Base-by-base conservation (phyloP, 108 stramenopile species). In the Seminavis robusta region DNA sequence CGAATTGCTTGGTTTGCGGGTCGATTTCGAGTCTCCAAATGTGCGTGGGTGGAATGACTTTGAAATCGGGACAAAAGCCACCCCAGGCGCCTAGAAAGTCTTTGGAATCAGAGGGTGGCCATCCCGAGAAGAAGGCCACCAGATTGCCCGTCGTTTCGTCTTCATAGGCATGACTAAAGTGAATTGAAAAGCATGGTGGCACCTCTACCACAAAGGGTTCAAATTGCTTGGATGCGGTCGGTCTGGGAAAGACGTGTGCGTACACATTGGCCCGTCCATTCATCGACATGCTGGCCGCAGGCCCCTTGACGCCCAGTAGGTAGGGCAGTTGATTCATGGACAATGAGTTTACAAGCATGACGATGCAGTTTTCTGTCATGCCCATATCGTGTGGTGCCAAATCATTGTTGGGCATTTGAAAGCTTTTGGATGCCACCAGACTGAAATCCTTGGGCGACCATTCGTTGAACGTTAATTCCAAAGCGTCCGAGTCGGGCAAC, bases 61-160 rank as follows among this genome's bases (percentile, higher is more conserved):
- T 11, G 57, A 74, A 82, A 5, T 71, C 56, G n/a, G 80, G 80
- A 30, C 57, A 44, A 52, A 82, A 77, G n/a, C 80, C 80, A 39
- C 76, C 80, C 80, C 80, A 82, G 10, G 80, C 76, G n/a, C 80
- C 80, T n/a, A 82, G 52, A 52, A 82, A 77, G 47, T 74, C 73
- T 40, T 67, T 71, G 37, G 57, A 31, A 66, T 83, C 81, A 19
- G 47, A 65, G 11, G 77, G 77, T 17, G 81, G 81, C 81, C 81
- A 83, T 10, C 81, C 81, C 15, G 77, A 76, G 42, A 83, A 83
- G 55, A 63, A 65, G 2, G 71, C 33, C 0, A 78, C 70, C 8
- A 83, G 19, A 51, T 83, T 72, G 17, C 77, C 77, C 16, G 77
- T 79, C 11, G 47, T 48, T 56, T 64, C 58, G 36, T 83, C 81